phyloP scores from a whole-genome alignment of 495 filamentous ascomycete genomes.

The Penicillium goetzii region DNA sequence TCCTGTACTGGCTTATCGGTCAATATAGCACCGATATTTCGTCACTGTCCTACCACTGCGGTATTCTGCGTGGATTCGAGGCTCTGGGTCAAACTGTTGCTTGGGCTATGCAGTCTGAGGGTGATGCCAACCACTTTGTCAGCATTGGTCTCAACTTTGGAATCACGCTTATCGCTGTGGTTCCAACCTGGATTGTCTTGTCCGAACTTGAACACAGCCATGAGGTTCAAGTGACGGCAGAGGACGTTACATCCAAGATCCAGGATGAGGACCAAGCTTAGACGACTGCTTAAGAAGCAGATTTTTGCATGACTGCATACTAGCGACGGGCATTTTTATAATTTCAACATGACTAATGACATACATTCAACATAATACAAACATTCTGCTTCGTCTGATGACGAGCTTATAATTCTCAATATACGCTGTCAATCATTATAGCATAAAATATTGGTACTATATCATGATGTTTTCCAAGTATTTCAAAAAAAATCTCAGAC shows the following conservation, averaged over 20 bases:
- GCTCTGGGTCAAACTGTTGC: conserved; percentile 40
- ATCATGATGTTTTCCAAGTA: too few species aligned
- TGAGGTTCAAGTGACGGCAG: conserved; percentile 35
- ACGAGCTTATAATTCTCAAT: not conserved
- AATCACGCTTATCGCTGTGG: conserved; percentile 35
- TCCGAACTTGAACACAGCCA: conserved; percentile 41
- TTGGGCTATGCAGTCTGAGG: conserved; percentile 42
- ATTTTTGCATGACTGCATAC: conserved; percentile 1
- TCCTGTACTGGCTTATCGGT: conserved; percentile 41
- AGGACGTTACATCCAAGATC: conserved; percentile 17
- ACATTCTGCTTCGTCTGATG: not conserved
- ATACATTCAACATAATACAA: conserved; percentile 12
- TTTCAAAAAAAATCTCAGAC: too few species aligned
- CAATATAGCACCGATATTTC: conserved; percentile 42
- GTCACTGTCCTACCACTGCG: conserved; percentile 38
- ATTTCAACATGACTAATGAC: conserved; percentile 14
- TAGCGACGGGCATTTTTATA: not conserved
- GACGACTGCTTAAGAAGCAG: not conserved
- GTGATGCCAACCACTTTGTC: conserved; percentile 39
- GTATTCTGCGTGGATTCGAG: conserved; percentile 39
- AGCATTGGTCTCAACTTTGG: conserved; percentile 43
- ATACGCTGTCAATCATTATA: not conserved
- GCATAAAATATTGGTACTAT: too few species aligned
- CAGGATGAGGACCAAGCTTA: not conserved
- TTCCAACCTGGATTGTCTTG: conserved; percentile 41